Evolutionary conservation across 306 rosid genomes (phyloP).

Genomic region (Cicer yamashitae): DNA sequence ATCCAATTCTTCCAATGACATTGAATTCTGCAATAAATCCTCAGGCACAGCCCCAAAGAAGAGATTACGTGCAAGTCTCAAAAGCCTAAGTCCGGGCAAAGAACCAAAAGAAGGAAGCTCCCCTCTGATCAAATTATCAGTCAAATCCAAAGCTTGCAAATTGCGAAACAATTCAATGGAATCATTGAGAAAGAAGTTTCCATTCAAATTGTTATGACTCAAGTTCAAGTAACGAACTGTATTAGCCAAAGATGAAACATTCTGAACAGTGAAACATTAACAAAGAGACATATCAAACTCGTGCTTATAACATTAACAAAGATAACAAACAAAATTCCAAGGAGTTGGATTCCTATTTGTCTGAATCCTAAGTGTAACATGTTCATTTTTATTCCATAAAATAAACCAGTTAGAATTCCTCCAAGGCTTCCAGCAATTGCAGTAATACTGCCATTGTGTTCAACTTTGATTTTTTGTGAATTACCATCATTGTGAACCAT

Average conservation of each 20-base stretch:
- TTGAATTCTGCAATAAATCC: slow-evolving; percentile 63
- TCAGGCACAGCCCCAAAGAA: slow-evolving; percentile 70
- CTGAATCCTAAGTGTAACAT: not conserved
- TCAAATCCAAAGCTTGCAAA: slow-evolving; percentile 77
- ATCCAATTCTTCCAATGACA: slow-evolving; percentile 75
- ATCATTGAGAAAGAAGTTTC: slow-evolving; percentile 62
- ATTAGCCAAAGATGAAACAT: slow-evolving; percentile 74
- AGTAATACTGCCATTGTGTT: slow-evolving; percentile 62
- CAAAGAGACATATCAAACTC: slow-evolving; percentile 53
- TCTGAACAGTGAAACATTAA: slow-evolving; percentile 49
- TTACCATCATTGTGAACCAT: slow-evolving; percentile 62
- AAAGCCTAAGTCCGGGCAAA: slow-evolving; percentile 60
- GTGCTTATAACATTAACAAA: slow-evolving; percentile 47
- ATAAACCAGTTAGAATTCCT: slow-evolving; percentile 55
- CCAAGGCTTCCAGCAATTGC: slow-evolving; percentile 61
- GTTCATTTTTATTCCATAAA: slow-evolving; percentile 44
- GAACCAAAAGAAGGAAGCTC: slow-evolving; percentile 73
- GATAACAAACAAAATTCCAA: slow-evolving; percentile 49
- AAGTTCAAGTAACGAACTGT: slow-evolving; percentile 64
- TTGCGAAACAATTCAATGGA: slow-evolving; percentile 65
- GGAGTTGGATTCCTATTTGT: slow-evolving; percentile 46
- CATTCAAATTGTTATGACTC: slow-evolving; percentile 65
- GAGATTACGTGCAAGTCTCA: slow-evolving; percentile 64
- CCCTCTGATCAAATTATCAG: slow-evolving; percentile 68
- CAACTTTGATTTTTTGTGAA: slow-evolving; percentile 58